Conservation (phyloP, 2,329 filamentous ascomycete genomes). For the Podosphaera fusca region DNA sequence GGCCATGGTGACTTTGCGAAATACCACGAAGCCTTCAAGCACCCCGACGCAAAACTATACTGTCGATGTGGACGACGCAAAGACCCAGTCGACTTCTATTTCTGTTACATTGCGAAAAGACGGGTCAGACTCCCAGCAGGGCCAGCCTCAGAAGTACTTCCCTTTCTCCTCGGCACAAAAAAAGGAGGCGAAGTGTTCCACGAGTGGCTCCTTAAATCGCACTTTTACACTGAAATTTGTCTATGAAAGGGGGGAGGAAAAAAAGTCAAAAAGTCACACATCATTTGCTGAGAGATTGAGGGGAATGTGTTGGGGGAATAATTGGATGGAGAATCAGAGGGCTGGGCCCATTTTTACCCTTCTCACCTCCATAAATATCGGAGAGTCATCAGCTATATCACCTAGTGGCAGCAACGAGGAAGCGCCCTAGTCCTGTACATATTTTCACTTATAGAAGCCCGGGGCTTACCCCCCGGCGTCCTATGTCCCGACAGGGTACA, state of each 20-base stretch:
- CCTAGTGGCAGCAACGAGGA: background rate
- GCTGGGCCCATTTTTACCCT: background rate
- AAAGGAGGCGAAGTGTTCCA: background rate
- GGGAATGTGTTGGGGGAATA: background rate
- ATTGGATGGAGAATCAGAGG: background rate
- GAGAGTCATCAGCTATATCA: background rate
- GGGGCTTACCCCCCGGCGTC: background rate
- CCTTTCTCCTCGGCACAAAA: background rate
- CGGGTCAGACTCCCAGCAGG: background rate
- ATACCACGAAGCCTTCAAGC: too few relatives aligned
- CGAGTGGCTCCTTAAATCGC: background rate
- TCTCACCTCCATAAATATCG: background rate
- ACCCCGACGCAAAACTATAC: too few relatives aligned
- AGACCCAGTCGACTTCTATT: too few relatives aligned
- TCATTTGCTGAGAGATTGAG: too few relatives aligned
- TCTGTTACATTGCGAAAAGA: background rate
- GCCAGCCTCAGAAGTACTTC: background rate
- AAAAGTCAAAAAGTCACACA: too few relatives aligned
- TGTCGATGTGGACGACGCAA: too few relatives aligned
- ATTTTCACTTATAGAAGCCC: background rate
- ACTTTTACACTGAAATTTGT: background rate
- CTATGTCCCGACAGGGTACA: background rate
- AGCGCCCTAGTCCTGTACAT: background rate
- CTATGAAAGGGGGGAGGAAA: too few relatives aligned
- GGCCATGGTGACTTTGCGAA: too few relatives aligned